A percentile compares a stretch with the other conserved stretches of the same genome.
Conservation (phyloP, 441 rosid species). For the Arabidopsis lyrata region DNA sequence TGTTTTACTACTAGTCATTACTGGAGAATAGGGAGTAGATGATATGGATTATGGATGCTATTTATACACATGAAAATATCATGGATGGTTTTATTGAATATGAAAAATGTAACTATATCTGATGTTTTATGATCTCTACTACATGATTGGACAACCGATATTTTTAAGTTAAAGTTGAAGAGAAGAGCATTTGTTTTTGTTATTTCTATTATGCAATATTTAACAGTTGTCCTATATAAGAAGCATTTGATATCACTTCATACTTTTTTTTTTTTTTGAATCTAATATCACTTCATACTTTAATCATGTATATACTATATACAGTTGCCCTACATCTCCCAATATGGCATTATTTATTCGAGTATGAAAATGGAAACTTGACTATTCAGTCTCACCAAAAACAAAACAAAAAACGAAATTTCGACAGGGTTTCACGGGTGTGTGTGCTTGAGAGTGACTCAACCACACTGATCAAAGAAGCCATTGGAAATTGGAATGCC, state of each 20-base stretch:
- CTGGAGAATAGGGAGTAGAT: not conserved
- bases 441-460: not conserved
- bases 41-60: not conserved
- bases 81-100: not conserved
- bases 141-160: not conserved
- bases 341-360: not conserved
- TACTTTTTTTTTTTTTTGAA: too few species aligned
- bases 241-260: not conserved
- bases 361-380: not conserved
- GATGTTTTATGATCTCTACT: not conserved
- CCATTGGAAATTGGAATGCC: not conserved
- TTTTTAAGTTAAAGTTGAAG: not conserved
- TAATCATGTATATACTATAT: constrained; percentile 11
- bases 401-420: not conserved
- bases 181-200: not conserved
- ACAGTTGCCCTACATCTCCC: not conserved
- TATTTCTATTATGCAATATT: not conserved
- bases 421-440: not conserved
- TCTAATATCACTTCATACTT: not conserved
- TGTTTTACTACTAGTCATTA: not conserved
- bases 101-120: too few species aligned
- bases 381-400: not conserved
- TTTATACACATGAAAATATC: not conserved
- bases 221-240: not conserved
- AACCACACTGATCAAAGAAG: not conserved